These are phyloP conservation scores for Venturia oleaginea DNA, from an alignment of 2,329 filamentous ascomycete genomes.

Conservation along the genomic window DNA sequence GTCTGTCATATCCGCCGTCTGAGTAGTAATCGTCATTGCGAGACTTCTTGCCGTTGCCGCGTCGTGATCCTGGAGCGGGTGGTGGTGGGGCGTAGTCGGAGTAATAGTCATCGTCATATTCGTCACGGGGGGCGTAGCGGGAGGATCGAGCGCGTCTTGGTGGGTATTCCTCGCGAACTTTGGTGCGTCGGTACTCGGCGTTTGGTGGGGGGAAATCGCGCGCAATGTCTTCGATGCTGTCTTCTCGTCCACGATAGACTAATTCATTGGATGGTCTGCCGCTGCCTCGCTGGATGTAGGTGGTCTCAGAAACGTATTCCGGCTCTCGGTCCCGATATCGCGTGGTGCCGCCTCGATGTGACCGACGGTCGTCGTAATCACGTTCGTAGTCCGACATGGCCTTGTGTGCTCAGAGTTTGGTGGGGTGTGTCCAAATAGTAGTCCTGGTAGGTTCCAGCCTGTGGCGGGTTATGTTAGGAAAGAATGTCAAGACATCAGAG, in stretches of 20 bases:
- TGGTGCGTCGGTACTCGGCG: conserved; percentile 36
- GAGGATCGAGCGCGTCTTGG: conserved; percentile 33
- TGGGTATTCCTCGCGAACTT: conserved; percentile 37
- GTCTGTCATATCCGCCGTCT: conserved; percentile 32
- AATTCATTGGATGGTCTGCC: conserved; percentile 37
- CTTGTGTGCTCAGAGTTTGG: not conserved
- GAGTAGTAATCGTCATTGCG: conserved; percentile 36
- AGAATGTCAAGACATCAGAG: not conserved
- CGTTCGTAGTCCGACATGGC: conserved; percentile 38
- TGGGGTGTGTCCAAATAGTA: conserved; percentile 1
- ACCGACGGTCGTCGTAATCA: conserved; percentile 37
- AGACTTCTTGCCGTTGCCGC: conserved; percentile 32
- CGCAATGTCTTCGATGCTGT: conserved; percentile 77
- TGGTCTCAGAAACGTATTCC: conserved; percentile 41
- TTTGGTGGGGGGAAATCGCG: conserved; percentile 72
- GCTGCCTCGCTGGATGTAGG: conserved; percentile 38
- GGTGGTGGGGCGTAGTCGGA: conserved; percentile 36
- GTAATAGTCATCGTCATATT: conserved; percentile 50
- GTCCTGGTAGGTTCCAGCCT: not conserved
- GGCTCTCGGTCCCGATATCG: conserved; percentile 39
- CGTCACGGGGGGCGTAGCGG: conserved; percentile 39
- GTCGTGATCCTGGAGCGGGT: conserved; percentile 26
- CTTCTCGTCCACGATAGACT: conserved; percentile 52
- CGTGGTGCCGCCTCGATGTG: conserved; percentile 28
- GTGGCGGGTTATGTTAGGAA: not conserved